A percentile compares a stretch with the other conserved stretches of the same genome.
Conservation (phyloP, 805 yeast species). For the Cyberlindnera suaveolens region DNA sequence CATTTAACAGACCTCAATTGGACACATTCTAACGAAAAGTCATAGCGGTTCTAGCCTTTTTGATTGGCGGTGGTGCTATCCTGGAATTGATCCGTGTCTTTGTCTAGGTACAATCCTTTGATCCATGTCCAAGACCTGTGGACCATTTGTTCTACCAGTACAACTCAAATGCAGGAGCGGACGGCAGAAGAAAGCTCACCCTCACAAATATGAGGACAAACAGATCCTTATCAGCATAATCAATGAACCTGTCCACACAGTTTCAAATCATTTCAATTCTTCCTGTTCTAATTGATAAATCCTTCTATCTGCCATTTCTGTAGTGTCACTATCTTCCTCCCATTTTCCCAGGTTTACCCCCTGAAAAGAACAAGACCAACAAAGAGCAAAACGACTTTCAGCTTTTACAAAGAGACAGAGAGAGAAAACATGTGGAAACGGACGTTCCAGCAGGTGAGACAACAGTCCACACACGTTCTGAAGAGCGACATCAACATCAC, state of each 20-base stretch:
- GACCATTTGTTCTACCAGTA: no score
- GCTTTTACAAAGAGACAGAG: not conserved
- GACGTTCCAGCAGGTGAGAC: constrained; percentile 11
- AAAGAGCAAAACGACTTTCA: not conserved
- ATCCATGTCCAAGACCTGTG: no score
- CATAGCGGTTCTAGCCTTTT: constrained; percentile 45
- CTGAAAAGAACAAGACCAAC: not conserved
- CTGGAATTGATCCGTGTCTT: constrained; percentile 58
- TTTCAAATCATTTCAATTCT: not conserved
- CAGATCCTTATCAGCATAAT: no score
- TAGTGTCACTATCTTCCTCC: not conserved
- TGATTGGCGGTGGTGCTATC: constrained; percentile 78
- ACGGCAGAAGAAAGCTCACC: no score
- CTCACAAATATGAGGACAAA: no score
- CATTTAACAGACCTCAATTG: constrained; percentile 11
- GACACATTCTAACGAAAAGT: not conserved
- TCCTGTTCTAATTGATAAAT: not conserved
- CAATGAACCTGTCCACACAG: no score
- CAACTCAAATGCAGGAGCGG: no score
- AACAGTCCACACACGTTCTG: constrained; percentile 19
- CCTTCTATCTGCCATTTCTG: not conserved
- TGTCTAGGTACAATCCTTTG: constrained; percentile 28
- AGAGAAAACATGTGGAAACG: constrained; percentile 1
- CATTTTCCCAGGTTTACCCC: not conserved
- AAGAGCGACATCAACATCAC: constrained; percentile 66